Evolutionary conservation across 768 basidiomycete genomes (phyloP).

Genomic region (Lactifluus echinatus): DNA sequence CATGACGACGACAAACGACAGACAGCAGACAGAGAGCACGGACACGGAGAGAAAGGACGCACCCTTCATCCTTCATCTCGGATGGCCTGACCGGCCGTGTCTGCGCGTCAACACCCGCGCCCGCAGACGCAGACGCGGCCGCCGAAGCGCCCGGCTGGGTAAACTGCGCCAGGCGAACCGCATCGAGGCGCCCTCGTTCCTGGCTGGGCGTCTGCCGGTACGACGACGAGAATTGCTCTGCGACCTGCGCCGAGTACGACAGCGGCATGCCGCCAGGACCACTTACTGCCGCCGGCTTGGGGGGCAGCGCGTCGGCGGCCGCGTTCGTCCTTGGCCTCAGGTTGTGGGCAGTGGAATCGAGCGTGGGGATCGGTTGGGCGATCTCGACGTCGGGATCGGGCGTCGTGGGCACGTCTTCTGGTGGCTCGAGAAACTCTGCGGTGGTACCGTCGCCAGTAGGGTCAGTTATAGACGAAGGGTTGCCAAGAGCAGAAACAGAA

Average conservation of each 20-base stretch:
- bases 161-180: constrained; percentile 10
- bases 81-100: constrained; percentile 63
- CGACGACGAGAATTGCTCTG: constrained; percentile 52
- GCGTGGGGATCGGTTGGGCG: constrained; percentile 1
- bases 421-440: constrained; percentile 2
- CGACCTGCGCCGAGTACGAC: constrained; percentile 57
- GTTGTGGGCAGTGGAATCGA: no score
- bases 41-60: constrained; percentile 42
- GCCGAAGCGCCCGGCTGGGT: constrained; percentile 5
- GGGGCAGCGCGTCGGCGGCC: constrained; percentile 8
- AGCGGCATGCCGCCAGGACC: no score
- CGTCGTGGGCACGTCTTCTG: constrained; percentile 1
- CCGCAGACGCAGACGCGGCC: neutral
- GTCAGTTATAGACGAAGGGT: constrained; percentile 3
- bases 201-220: constrained; percentile 61
- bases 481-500: constrained; percentile 3
- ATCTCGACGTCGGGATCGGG: neutral
- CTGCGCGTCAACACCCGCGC: neutral
- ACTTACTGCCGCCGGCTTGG: no score
- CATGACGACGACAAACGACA: constrained; percentile 1
- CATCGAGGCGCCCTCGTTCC: constrained; percentile 39
- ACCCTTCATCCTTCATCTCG: constrained; percentile 99
- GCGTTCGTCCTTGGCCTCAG: neutral
- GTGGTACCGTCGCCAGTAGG: neutral
- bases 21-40: no score